phyloP scores from a whole-genome alignment of 352 stramenopile species.

The Phytophthora multivora region DNA sequence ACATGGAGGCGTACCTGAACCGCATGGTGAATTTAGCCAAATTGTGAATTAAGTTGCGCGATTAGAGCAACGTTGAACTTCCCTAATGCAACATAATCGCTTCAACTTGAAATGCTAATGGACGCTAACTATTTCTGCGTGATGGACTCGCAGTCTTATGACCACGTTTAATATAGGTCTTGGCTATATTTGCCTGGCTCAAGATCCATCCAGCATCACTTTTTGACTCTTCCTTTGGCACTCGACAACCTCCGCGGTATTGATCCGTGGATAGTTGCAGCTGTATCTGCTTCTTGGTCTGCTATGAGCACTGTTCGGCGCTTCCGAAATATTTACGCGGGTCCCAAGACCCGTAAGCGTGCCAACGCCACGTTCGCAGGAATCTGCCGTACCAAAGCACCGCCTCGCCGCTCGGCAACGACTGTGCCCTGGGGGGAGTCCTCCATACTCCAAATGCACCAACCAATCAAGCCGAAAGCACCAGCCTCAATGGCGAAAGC shows the following conservation, averaged over 20 bases:
- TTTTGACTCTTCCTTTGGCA: conserved; percentile 12
- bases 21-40: conserved; percentile 12
- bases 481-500: conserved; percentile 7
- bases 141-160: conserved; percentile 21
- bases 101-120: neutral
- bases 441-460: conserved; percentile 11
- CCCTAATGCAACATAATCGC: neutral
- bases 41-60: neutral
- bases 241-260: neutral
- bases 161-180: conserved; percentile 3
- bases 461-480: conserved; percentile 22
- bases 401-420: conserved; percentile 19
- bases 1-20: conserved; percentile 9
- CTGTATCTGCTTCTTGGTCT: conserved; percentile 13
- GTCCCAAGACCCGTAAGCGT: conserved; percentile 33
- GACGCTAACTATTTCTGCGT: conserved; percentile 29
- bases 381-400: conserved; percentile 21
- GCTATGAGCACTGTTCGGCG: conserved; percentile 22
- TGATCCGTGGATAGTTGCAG: neutral
- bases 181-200: conserved; percentile 9
- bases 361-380: conserved; percentile 20
- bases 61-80: neutral
- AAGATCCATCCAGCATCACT: neutral
- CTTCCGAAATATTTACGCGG: conserved; percentile 28
- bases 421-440: conserved; percentile 26